A percentile compares a stretch with the other conserved stretches of the same genome.
Evolutionary conservation across 495 filamentous ascomycete species (phyloP).

Genomic region (Thermochaetoides thermophila): DNA sequence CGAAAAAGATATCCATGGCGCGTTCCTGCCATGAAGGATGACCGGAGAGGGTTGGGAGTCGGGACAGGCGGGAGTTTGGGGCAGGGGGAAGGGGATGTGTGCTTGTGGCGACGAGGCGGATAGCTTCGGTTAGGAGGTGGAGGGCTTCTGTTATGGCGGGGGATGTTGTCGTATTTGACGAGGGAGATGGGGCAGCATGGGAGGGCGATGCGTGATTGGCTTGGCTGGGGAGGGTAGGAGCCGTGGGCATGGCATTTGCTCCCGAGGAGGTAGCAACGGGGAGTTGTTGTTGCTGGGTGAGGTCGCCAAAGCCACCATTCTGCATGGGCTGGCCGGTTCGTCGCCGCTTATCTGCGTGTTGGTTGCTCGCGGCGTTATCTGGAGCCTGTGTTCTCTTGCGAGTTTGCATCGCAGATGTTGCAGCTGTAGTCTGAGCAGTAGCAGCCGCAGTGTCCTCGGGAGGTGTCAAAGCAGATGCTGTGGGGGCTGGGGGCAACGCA

Average conservation of each 20-base stretch:
- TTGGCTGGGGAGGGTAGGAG: not conserved
- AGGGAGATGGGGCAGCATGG: conserved; percentile 3
- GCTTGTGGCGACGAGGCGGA: conserved; percentile 10
- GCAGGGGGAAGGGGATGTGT: not conserved
- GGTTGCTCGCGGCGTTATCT: conserved; percentile 3
- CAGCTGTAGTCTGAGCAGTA: too few species aligned
- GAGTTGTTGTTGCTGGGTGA: conserved; percentile 9
- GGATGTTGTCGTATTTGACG: conserved; percentile 1
- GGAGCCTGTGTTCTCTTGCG: conserved; percentile 18
- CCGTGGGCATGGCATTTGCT: not conserved
- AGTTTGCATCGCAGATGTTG: too few species aligned
- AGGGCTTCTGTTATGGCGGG: conserved; percentile 10
- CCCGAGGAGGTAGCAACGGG: not conserved
- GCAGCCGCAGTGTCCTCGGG: conserved; percentile 35
- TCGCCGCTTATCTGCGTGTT: conserved; percentile 26
- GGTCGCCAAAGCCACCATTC: conserved; percentile 11
- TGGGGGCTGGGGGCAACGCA: conserved; percentile 14
- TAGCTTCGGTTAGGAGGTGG: conserved; percentile 19
- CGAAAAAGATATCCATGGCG: conserved; percentile 35
- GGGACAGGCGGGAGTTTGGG: not conserved
- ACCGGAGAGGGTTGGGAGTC: not conserved
- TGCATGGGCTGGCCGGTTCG: too few species aligned
- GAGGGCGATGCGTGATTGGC: not conserved
- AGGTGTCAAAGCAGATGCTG: conserved; percentile 29
- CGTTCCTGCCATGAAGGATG: conserved; percentile 32